phyloP scores from a whole-genome alignment of 2,329 filamentous ascomycete species.

The Rhytidhysteron rufulum region DNA sequence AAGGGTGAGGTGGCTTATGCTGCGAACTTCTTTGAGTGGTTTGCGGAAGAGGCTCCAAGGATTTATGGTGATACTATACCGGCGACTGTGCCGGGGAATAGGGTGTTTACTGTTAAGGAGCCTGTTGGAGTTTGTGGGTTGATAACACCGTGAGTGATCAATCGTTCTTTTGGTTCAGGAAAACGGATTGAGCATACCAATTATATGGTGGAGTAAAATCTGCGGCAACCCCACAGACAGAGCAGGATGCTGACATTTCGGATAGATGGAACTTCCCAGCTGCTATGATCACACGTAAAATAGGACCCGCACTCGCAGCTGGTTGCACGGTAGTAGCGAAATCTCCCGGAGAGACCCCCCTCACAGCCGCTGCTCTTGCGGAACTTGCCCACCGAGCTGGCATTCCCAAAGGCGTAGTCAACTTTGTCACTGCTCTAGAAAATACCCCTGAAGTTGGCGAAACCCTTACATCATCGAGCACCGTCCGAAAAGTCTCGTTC shows the following conservation, averaged over 20 bases:
- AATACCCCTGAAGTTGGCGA: conserved; percentile 80
- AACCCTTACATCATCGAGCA: conserved; percentile 69
- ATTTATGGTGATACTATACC: conserved; percentile 66
- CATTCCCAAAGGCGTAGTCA: conserved; percentile 85
- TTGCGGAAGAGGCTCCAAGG: conserved; percentile 37
- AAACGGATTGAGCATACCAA: not conserved
- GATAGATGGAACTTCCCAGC: conserved; percentile 71
- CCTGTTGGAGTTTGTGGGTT: conserved; percentile 79
- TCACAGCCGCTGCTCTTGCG: conserved; percentile 81
- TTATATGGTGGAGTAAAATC: not conserved
- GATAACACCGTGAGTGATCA: conserved; percentile 61
- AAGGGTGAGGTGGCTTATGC: conserved; percentile 39
- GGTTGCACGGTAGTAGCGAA: conserved; percentile 94
- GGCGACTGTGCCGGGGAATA: conserved; percentile 65
- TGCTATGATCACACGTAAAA: conserved; percentile 50
- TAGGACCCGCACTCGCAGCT: conserved; percentile 72
- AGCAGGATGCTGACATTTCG: not conserved
- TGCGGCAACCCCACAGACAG: not conserved
- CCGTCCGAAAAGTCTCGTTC: conserved; percentile 87
- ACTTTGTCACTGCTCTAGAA: conserved; percentile 74
- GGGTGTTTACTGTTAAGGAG: conserved; percentile 75
- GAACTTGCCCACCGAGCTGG: conserved; percentile 84
- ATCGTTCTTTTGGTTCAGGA: too few species aligned
- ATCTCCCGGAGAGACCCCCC: conserved; percentile 86
- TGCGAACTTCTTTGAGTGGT: conserved; percentile 40